Conservation (phyloP, 2,329 filamentous ascomycete species). For the Cladosporium colombiae region DNA sequence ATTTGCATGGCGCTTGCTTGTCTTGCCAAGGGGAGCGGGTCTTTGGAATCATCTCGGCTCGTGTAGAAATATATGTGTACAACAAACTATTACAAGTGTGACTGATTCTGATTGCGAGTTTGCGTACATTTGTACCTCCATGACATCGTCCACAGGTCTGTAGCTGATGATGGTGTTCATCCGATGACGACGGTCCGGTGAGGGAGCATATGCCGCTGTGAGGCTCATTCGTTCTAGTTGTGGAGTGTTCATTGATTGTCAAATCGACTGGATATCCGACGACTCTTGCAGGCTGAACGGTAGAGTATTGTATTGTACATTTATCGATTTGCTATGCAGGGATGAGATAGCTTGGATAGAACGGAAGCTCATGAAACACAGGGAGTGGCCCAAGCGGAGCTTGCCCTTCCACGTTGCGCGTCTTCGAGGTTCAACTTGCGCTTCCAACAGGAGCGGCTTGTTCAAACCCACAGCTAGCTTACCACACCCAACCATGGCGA, state of each 20-base stretch:
- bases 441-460: neutral
- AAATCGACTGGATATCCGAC: neutral
- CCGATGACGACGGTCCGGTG: neutral
- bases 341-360: neutral
- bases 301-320: neutral
- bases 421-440: neutral
- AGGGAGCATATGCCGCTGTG: neutral
- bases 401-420: slow-evolving; percentile 1
- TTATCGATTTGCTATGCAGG: neutral
- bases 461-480: neutral
- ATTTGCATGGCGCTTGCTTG: slow-evolving; percentile 17
- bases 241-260: neutral
- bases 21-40: neutral
- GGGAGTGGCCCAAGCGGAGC: neutral
- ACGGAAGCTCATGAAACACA: slow-evolving; percentile 4
- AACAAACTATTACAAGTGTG: neutral
- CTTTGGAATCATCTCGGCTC: slow-evolving; percentile 15
- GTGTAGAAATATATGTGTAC: slow-evolving; percentile 18
- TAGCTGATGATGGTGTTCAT: neutral
- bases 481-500: slow-evolving; percentile 41
- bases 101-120: neutral
- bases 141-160: neutral
- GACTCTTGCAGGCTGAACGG: neutral
- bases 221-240: neutral
- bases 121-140: neutral